phyloP scores from a whole-genome alignment of 345 rosid species.

The Syzygium aromaticum region DNA sequence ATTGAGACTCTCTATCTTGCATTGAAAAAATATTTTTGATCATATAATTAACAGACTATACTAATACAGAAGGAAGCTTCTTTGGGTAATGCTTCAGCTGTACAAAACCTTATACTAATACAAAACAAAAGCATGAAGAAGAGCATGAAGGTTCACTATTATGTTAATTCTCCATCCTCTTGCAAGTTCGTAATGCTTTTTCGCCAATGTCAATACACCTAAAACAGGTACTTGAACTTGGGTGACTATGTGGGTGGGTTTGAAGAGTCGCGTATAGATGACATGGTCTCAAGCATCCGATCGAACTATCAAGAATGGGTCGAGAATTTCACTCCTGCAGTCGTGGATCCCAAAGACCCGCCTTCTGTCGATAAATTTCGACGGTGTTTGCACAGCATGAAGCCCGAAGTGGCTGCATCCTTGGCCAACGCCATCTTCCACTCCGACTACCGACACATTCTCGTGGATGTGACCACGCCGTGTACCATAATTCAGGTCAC shows the following conservation, averaged over 20 bases:
- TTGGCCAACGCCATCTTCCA: conserved; percentile 4
- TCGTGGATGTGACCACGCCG: not conserved
- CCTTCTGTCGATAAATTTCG: not conserved
- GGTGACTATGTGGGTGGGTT: conserved; percentile 11
- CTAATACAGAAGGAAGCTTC: not conserved
- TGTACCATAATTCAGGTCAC: conserved; percentile 9
- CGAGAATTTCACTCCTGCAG: not conserved
- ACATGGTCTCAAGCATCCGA: conserved; percentile 1
- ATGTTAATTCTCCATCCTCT: not conserved
- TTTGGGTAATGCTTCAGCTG: not conserved
- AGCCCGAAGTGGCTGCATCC: not conserved
- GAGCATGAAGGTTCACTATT: not conserved
- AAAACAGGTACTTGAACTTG: conserved; percentile 5
- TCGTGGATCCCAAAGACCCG: conserved; percentile 3
- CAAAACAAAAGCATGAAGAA: not conserved
- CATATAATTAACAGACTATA: not conserved
- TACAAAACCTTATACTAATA: not conserved
- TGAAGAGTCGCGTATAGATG: not conserved
- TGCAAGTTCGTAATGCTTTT: not conserved
- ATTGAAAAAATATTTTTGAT: not conserved
- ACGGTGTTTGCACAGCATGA: conserved; percentile 1
- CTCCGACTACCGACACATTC: conserved; percentile 5
- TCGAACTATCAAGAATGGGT: conserved; percentile 6
- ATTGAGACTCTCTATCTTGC: not conserved
- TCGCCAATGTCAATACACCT: too few relatives aligned